phyloP scores from a whole-genome alignment of 2,329 filamentous ascomycete genomes.

The Colletotrichum australisinense region DNA sequence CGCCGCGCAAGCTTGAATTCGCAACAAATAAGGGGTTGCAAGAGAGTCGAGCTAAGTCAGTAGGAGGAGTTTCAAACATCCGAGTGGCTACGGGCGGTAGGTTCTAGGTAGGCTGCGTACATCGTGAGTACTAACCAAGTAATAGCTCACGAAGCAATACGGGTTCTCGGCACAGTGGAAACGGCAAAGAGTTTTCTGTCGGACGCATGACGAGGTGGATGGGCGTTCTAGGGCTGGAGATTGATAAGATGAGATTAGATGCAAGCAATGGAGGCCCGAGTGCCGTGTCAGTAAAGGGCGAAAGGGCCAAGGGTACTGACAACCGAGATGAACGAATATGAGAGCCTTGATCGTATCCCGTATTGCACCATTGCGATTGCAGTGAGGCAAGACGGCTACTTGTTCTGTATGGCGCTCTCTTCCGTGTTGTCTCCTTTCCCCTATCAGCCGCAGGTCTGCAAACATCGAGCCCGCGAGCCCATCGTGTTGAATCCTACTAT shows the following conservation, averaged over 20 bases:
- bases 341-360: neutral
- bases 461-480: too few species aligned
- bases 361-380: neutral
- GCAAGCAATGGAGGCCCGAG: neutral
- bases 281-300: neutral
- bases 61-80: neutral
- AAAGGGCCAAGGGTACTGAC: neutral
- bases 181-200: neutral
- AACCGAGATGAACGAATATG: neutral
- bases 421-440: neutral
- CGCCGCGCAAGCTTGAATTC: neutral
- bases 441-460: too few species aligned
- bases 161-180: neutral
- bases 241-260: conserved; percentile 15
- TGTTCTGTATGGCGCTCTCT: neutral
- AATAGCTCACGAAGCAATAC: too few species aligned
- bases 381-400: neutral
- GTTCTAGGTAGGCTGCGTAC: too few species aligned
- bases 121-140: too few species aligned
- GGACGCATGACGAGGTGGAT: neutral
- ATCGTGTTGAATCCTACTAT: too few species aligned
- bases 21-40: neutral
- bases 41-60: neutral
- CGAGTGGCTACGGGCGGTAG: neutral
- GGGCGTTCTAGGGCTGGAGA: neutral